Conservation (phyloP, 2,329 filamentous ascomycete species). For the Helotiales sp. region DNA sequence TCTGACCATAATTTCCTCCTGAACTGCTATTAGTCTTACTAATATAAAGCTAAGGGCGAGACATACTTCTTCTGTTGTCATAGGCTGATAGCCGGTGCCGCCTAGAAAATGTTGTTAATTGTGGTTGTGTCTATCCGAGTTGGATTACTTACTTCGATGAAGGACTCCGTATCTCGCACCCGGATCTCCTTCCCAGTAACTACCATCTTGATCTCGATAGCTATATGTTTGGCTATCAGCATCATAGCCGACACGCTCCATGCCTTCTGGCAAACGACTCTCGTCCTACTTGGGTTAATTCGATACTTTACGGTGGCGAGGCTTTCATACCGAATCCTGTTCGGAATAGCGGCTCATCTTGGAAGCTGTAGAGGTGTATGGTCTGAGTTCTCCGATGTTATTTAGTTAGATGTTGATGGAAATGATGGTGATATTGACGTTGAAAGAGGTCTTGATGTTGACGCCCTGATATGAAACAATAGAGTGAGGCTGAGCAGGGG, state of each 20-base stretch:
- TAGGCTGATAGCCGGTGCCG: constrained; percentile 32
- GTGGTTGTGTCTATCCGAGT: no score
- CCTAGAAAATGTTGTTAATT: constrained; percentile 1
- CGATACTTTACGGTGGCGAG: no score
- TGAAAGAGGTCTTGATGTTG: no score
- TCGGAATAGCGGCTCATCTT: no score
- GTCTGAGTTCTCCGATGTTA: no score
- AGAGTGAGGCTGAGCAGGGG: no score
- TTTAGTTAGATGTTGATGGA: no score
- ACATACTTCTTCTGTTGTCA: constrained; percentile 25
- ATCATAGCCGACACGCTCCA: constrained; percentile 56
- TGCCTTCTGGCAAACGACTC: constrained; percentile 54
- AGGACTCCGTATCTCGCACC: constrained; percentile 51
- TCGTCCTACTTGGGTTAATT: no score
- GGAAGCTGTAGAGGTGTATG: no score
- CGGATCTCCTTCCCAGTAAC: constrained; percentile 50
- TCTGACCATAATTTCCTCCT: background rate
- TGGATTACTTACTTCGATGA: constrained; percentile 13
- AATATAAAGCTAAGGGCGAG: background rate
- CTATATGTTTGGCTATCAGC: constrained; percentile 54
- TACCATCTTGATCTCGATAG: constrained; percentile 50
- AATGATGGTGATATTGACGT: no score
- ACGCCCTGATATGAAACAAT: no score
- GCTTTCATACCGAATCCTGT: no score
- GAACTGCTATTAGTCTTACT: background rate